Evolutionary conservation across 1,284 basidiomycete species (phyloP).

Genomic region (Heterobasidion occidentale): DNA sequence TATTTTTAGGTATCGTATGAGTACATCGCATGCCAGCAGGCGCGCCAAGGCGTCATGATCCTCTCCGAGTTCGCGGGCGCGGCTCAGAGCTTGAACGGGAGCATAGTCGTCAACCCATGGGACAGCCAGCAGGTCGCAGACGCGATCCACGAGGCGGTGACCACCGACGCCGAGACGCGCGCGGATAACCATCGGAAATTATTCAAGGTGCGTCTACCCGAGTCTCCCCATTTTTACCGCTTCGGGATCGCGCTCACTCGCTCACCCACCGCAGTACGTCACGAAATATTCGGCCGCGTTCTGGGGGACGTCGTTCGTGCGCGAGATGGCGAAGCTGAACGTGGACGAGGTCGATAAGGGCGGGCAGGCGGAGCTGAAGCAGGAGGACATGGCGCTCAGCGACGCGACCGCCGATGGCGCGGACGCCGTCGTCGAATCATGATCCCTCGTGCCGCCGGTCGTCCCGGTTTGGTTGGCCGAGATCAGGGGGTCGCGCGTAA

Average conservation of each 20-base stretch:
- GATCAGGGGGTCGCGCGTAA: too few species aligned
- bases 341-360: slow-evolving; percentile 29
- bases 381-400: background rate
- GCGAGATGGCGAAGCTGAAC: slow-evolving; percentile 52
- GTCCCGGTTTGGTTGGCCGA: too few species aligned
- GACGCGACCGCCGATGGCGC: too few species aligned
- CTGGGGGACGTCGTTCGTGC: slow-evolving; percentile 89
- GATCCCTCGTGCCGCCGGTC: too few species aligned
- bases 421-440: too few species aligned
- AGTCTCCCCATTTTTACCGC: background rate
- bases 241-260: slow-evolving; percentile 9
- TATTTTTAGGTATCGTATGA: slow-evolving; percentile 89
- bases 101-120: slow-evolving; percentile 94
- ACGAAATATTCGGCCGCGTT: slow-evolving; percentile 90
- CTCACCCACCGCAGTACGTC: slow-evolving; percentile 50
- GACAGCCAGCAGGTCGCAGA: slow-evolving; percentile 94
- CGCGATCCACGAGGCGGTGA: slow-evolving; percentile 91
- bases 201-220: slow-evolving; percentile 44
- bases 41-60: slow-evolving; percentile 93
- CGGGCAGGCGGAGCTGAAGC: slow-evolving; percentile 28
- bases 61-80: slow-evolving; percentile 98
- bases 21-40: slow-evolving; percentile 93
- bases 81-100: slow-evolving; percentile 91
- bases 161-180: slow-evolving; percentile 74
- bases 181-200: slow-evolving; percentile 93